Evolutionary conservation across 2,329 filamentous ascomycete species (phyloP), one percentile per base, ranked within the genome.

Genomic region (Zasmidium angulare): DNA sequence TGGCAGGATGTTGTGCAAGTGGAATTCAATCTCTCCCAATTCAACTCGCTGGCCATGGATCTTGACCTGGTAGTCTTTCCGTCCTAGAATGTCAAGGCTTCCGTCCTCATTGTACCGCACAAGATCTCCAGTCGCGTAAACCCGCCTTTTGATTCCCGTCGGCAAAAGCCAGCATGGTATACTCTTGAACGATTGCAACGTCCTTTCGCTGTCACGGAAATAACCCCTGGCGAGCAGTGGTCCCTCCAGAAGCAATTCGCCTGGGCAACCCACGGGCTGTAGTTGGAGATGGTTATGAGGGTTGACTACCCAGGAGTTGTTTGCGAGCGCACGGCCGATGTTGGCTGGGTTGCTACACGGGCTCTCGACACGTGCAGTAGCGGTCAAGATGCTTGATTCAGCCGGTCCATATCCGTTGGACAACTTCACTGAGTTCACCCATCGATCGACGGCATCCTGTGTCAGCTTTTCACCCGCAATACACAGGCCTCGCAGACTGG

Each of bases 21-120:
- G 77, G 11, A 82, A 82, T 59, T 86, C 88, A 50, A 96, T 87
- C 68, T 93, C 91, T 0, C 84, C 82, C 11, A 91, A 81, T 68
- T 95, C 90, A 24, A 96, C 86, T 49, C 89, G 79, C 64, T 92
- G 88, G 0, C 91, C 91, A 36, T 89, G 84, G 12, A 96, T 79
- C 71, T 93, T 95, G 54, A 93, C 80, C 72, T 93, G 89, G 58
- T 87, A 87, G 66, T 93, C 91, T 23, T 86, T 79, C 23, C 90
- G 79, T 12, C 86, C 85, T 46, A 87, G 76, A 59, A 84, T 87
- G 12, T 79, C 72, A 40, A 87, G 79, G 17, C 69, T 70, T 1
- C 82, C 81, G 50, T 86, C 81, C 10, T 73, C 69, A 46, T 82
- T 77, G 56, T 86, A 84, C 21, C 76, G 76, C 0, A 82, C 84